A percentile compares a stretch with the other conserved stretches of the same genome.
These are phyloP conservation scores for Hansenula sp. DNA, from an alignment of 1,139 yeast genomes.

Conservation along the genomic window DNA sequence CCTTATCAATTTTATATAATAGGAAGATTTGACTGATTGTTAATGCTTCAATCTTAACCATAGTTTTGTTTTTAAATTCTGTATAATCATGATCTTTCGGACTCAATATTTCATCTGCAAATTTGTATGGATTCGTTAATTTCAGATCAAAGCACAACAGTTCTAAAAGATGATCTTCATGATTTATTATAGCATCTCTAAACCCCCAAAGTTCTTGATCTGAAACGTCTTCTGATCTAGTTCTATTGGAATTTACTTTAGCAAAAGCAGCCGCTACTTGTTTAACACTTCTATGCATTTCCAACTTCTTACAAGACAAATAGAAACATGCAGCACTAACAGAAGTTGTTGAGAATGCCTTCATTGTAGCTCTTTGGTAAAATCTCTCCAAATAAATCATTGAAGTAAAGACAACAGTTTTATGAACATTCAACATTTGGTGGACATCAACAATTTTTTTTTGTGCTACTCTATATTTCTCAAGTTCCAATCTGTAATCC, in stretches of 20 bases:
- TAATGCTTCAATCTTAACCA: not conserved
- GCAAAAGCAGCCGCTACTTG: constrained; percentile 5
- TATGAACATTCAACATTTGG: not conserved
- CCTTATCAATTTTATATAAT: constrained; percentile 5
- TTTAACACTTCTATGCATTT: constrained; percentile 11
- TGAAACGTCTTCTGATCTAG: not conserved
- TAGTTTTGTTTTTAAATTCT: not conserved
- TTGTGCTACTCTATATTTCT: not conserved
- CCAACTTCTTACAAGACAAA: constrained; percentile 17
- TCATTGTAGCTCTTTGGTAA: constrained; percentile 13
- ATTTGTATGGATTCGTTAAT: constrained; percentile 13
- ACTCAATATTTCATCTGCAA: not conserved
- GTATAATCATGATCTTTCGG: not conserved
- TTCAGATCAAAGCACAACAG: constrained; percentile 20
- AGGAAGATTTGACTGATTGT: constrained; percentile 9
- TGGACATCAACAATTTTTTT: not conserved
- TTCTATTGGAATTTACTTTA: not conserved
- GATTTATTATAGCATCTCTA: constrained; percentile 12
- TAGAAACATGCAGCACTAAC: constrained; percentile 10
- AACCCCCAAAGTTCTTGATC: constrained; percentile 8
- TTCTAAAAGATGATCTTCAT: constrained; percentile 18
- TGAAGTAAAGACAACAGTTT: constrained; percentile 9
- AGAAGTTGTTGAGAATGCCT: not conserved
- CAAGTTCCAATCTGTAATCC: constrained; percentile 2
- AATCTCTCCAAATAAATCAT: constrained; percentile 16